Evolutionary conservation across 2,329 filamentous ascomycete species (phyloP), one percentile per base, ranked within the genome.

Genomic region (Claviceps capensis): DNA sequence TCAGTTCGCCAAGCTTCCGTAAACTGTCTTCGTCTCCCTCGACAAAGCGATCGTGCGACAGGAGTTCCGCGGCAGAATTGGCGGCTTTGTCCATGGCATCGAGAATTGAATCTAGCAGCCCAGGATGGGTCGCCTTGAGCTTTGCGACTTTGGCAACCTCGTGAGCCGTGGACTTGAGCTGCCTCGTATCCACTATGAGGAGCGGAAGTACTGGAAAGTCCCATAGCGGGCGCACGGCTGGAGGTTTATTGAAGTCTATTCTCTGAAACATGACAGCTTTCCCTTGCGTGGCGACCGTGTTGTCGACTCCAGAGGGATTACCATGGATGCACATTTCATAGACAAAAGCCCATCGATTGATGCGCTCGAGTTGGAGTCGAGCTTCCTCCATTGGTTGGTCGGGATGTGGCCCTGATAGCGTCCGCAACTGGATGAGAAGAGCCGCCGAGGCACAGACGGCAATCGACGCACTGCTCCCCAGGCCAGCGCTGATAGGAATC

Each of bases 301-400:
- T 98, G 69, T 98, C 93, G 44, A 98, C 88, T 0, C 93, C 93
- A 0, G 88, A 95, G 0, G 93, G 93, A 63, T 95, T 97, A 40
- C 91, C 93, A 64, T 98, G 93, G 56, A 97, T 96, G 69, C 89
- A 93, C 81, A 97, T 86, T 67, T 98, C 93, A 23, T 86, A 86
- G 1, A 98, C 93, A 67, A 96, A 97, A 0, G 93, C 90, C 93
- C 94, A 98, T 55, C 86, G 80, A 68, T 98, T 98, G 70, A 98
- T 96, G 57, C 91, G 82, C 70, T 97, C 90, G 34, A 97, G 78
- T 65, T 98, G 91, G 44, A 89, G 69, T 54, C 86, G 82, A n/a
- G 88, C 88, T 69, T 98, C 93, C 51, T 88, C 83, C 0, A 82
- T 70, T 4, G 89, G 88, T 67, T 97, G 91, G 61, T 97, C 91